Percentiles rank a stretch among this genome's conserved stretches.
Evolutionary conservation across 345 rosid genomes (phyloP).

Genomic region (Pseudoturritis turrita): DNA sequence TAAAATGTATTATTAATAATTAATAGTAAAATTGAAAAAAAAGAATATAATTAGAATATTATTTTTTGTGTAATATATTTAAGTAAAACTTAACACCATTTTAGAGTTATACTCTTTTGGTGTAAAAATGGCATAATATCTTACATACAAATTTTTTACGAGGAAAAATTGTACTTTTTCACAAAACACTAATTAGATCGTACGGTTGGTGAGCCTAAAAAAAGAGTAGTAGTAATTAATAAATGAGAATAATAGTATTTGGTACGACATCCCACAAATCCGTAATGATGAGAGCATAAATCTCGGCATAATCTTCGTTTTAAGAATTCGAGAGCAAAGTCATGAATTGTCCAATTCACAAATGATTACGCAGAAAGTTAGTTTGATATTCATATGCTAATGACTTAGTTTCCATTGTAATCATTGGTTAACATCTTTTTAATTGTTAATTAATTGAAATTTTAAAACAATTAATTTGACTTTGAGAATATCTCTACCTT

Average conservation of each 20-base stretch:
- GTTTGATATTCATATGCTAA: constrained; percentile 17
- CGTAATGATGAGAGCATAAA: constrained; percentile 17
- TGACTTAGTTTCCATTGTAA: constrained; percentile 25
- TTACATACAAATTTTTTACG: no score
- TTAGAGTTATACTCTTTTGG: no score
- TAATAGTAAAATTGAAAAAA: no score
- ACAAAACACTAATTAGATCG: background rate
- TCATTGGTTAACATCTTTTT: constrained; percentile 13
- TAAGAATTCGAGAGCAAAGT: constrained; percentile 9
- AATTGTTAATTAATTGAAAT: background rate
- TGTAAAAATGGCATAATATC: no score
- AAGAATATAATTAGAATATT: no score
- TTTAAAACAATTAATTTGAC: constrained; percentile 4
- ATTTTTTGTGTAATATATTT: no score
- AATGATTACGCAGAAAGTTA: constrained; percentile 31
- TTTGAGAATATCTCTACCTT: constrained; percentile 9
- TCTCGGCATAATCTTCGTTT: constrained; percentile 22
- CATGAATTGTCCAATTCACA: constrained; percentile 3
- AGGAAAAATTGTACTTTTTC: background rate
- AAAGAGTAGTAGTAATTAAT: background rate
- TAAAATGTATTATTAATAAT: no score
- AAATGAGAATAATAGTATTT: constrained; percentile 3
- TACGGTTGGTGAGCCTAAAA: background rate
- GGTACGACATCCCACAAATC: constrained; percentile 11
- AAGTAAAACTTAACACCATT: no score